Base-by-base conservation (phyloP, 1,284 basidiomycete genomes). In the Malassezia psittaci region DNA sequence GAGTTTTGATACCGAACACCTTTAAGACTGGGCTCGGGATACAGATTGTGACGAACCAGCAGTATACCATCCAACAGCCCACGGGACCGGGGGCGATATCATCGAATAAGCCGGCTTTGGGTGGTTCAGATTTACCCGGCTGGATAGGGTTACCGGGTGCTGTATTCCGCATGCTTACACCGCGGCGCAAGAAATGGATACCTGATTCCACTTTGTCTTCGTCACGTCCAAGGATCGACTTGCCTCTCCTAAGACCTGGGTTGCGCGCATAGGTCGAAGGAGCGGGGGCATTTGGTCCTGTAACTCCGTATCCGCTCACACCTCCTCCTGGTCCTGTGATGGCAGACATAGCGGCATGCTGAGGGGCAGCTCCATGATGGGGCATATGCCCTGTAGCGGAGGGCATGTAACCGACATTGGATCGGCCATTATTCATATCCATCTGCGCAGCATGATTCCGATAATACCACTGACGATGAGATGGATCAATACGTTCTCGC, bases 61-160 rank as follows among this genome's bases (percentile, higher is more conserved):
- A 96, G 77, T 94, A 99, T 62, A 88, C 84, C 85, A 96, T 94
- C 91, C 91, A 98, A 24, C 83, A 82, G 57, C 89, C 85, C 61
- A 90, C 85, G 15, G 93, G 91, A 9, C 90, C 90, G 21, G 72
- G 70, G 0, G 70, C 72, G 38, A 74, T 71, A 18, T 60, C 51
- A 13, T 57, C 55, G 9, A 52, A 43, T 6, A 5, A 29, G 15
- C 43, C 43, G 5, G 44, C 49, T 32, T 57, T 44, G 1, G 51
- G 45, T 34, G 40, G 58, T 38, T 60, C 62, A 36, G 54, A 40
- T 6, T 72, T 64, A 19, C 5, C 60, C 11, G 63, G 64, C 35
- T 65, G 57, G 32, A 66, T 68, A 19, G 69, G 65, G 40, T 61
- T 59, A 29, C 51, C 47, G 12, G 49, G 50, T 19, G 58, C 60